Base-by-base conservation (phyloP, 2,329 filamentous ascomycete genomes). In the Fusarium aywerte region DNA sequence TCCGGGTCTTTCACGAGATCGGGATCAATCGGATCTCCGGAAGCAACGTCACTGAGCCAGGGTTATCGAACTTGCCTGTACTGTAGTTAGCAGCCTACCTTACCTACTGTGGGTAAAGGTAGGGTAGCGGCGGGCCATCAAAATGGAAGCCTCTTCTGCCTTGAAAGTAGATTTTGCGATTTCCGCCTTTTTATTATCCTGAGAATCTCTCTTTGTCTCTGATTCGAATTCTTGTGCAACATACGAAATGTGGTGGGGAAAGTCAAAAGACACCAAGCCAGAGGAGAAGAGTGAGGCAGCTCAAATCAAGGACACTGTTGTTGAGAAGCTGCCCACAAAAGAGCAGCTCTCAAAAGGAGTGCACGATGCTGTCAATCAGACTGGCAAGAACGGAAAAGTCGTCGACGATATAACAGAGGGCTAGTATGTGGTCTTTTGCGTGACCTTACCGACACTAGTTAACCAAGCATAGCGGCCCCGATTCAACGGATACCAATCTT, bases 401-500 rank as follows among this genome's bases (percentile, higher is more conserved):
- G 92, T 92, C 78, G 91, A 93, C 60, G 87, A 92, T 61, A 78
- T 96, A 35, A 89, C 91, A 66, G 89, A 93, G 58, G 91, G 92
- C 79, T 89, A 90, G 92, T 94, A 86, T 67, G 90, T 86, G 44
- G 43, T 25, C 31, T 31, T 65, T 2, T 33, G 50, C 61, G 38
- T 18, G 20, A 38, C 23, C 47, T 35, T 60, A 50, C 63, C 57
- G 9, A 23, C 43, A n/a, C n/a, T n/a, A 40, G 38, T 57, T 69
- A 58, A 61, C 61, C 23, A 10, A 20, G 31, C 33, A 18, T 75
- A 80, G 78, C 53, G 77, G 70, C 15, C 85, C 89, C 57, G 90
- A 96, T 72, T 92, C 93, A 7, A 97, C 93, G 61, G 92, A 97
- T 54, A 91, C 89, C 71, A 90, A 89, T 71, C 82, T 97, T 74